phyloP scores from a whole-genome alignment of 75 land plant genomes.

The Cunninghamia lanceolata region DNA sequence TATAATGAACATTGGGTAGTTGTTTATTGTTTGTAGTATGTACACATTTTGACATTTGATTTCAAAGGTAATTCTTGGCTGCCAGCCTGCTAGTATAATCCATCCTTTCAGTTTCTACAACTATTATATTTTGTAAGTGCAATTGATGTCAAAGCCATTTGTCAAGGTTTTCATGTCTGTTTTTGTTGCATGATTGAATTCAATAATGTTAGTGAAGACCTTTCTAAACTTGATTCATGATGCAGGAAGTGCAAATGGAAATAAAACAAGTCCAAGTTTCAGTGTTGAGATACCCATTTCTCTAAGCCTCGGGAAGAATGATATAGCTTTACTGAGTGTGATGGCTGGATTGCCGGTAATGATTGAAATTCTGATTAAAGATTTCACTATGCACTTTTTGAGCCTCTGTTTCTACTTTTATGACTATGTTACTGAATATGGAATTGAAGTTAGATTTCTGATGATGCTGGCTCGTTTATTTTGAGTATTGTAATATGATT shows the following conservation, averaged over 20 bases:
- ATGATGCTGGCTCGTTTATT: background rate
- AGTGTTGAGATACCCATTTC: conserved; percentile 28
- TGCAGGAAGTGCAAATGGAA: conserved; percentile 63
- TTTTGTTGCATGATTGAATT: background rate
- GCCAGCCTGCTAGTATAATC: background rate
- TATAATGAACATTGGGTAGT: background rate
- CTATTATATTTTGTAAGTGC: background rate
- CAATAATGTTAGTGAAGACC: background rate
- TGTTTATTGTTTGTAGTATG: background rate
- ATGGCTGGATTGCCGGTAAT: conserved; percentile 72
- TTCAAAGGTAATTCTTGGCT: background rate
- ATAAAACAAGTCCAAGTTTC: conserved; percentile 7
- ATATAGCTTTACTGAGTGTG: conserved; percentile 57
- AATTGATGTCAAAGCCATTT: background rate
- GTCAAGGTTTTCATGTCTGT: background rate
- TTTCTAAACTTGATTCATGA: background rate
- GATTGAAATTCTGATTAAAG: background rate
- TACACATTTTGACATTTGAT: background rate
- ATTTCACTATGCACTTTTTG: background rate
- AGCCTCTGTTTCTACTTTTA: background rate
- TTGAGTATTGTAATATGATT: background rate
- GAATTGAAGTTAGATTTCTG: background rate
- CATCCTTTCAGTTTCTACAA: background rate
- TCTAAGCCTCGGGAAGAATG: conserved; percentile 45
- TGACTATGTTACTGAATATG: background rate